A percentile compares a stretch with the other conserved stretches of the same genome.
Evolutionary conservation across 2,329 filamentous ascomycete genomes (phyloP).

Genomic region (Dothistroma septosporum): DNA sequence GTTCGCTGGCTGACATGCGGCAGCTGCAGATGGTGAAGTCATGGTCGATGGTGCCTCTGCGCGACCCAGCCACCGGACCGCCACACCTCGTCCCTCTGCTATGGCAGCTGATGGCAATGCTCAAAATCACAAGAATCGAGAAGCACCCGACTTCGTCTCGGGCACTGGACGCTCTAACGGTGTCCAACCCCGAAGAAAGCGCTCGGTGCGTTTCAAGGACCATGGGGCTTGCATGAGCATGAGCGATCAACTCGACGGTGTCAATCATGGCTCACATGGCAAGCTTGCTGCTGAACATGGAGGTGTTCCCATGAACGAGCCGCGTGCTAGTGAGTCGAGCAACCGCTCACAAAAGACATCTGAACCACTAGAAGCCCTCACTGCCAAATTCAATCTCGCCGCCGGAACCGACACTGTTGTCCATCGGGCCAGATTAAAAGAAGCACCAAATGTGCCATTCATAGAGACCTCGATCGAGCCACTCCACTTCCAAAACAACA

Average conservation of each 20-base stretch:
- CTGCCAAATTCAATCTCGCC: conserved; percentile 22
- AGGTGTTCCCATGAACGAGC: not conserved
- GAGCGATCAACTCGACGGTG: conserved; percentile 24
- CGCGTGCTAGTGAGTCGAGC: not conserved
- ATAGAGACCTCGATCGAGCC: conserved; percentile 23
- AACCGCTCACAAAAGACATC: conserved; percentile 1
- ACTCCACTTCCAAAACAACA: conserved; percentile 8
- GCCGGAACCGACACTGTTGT: conserved; percentile 26
- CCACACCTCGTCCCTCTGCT: conserved; percentile 19
- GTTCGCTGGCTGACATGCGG: not conserved
- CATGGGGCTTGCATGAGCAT: not conserved
- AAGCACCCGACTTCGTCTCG: conserved; percentile 8
- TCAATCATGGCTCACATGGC: conserved; percentile 1
- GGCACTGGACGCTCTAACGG: conserved; percentile 2
- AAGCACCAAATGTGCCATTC: conserved; percentile 25
- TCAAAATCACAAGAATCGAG: not conserved
- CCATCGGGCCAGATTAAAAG: conserved; percentile 22
- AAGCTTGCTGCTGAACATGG: not conserved
- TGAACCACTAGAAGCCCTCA: conserved; percentile 19
- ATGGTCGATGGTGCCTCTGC: conserved; percentile 20
- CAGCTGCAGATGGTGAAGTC: not conserved
- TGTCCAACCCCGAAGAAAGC: conserved; percentile 19
- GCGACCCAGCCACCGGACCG: conserved; percentile 22
- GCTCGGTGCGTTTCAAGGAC: conserved; percentile 27
- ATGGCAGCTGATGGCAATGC: conserved; percentile 6